These are phyloP conservation scores for Rhodofomes roseus DNA, from an alignment of 1,284 basidiomycete species.

Conservation along the genomic window DNA sequence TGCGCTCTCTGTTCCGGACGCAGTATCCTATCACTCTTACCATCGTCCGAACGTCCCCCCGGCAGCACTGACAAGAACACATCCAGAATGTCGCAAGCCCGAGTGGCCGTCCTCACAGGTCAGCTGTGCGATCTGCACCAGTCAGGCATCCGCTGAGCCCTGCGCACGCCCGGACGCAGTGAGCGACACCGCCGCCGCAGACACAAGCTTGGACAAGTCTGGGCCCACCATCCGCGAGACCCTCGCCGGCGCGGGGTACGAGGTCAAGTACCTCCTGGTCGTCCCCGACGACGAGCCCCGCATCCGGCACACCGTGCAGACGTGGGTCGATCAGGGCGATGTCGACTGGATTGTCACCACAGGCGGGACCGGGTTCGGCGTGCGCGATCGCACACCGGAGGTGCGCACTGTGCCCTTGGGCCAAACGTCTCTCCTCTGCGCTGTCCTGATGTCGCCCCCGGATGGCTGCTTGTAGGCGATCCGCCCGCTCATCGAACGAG, in stretches of 20 bases:
- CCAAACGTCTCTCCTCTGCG: neutral
- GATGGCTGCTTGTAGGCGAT: conserved; percentile 50
- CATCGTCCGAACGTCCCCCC: neutral
- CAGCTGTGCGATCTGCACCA: conserved; percentile 1
- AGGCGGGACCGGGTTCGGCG: conserved; percentile 85
- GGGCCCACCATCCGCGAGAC: conserved; percentile 58
- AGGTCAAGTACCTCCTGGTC: conserved; percentile 31
- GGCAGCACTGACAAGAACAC: neutral
- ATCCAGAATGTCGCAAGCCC: conserved; percentile 8
- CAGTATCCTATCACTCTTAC: neutral
- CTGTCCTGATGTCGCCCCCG: neutral
- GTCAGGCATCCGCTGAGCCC: neutral
- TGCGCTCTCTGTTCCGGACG: neutral
- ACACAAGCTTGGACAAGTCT: conserved; percentile 56
- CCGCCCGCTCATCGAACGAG: conserved; percentile 64
- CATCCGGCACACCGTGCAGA: conserved; percentile 46
- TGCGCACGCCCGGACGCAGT: conserved; percentile 31
- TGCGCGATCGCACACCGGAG: conserved; percentile 79
- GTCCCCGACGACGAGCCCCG: conserved; percentile 61
- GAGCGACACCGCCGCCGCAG: conserved; percentile 62
- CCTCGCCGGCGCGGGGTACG: conserved; percentile 40
- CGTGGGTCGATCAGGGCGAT: conserved; percentile 40
- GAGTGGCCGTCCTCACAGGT: conserved; percentile 31
- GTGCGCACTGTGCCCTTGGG: conserved; percentile 34
- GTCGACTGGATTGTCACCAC: conserved; percentile 79